These are phyloP conservation scores for Oryza punctata DNA, from an alignment of 176 grass and related monocot species.

Conservation along the genomic window DNA sequence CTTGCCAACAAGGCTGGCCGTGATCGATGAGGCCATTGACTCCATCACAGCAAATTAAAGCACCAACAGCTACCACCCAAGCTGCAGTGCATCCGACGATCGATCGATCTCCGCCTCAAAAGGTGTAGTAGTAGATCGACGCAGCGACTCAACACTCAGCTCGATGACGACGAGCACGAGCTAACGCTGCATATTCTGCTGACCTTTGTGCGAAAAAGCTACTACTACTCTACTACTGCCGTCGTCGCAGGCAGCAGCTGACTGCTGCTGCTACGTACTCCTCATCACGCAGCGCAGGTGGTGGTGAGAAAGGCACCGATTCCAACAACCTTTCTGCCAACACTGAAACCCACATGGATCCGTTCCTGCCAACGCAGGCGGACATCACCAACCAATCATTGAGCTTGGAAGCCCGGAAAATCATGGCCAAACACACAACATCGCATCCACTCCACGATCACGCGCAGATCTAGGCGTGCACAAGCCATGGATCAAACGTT, in stretches of 20 bases:
- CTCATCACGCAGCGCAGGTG: neutral
- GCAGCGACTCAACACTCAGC: neutral
- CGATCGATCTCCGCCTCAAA: neutral
- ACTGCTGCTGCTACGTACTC: neutral
- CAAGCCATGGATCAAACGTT: neutral
- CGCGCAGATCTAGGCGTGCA: slow-evolving; percentile 31
- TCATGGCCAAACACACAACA: neutral
- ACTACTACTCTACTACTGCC: neutral
- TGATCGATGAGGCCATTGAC: slow-evolving; percentile 40
- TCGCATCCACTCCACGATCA: slow-evolving; percentile 15
- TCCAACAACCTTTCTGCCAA: slow-evolving; percentile 49
- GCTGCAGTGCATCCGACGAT: neutral
- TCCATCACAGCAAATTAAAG: neutral
- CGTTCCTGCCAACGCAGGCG: slow-evolving; percentile 6
- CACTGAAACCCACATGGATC: slow-evolving; percentile 64
- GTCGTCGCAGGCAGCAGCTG: neutral
- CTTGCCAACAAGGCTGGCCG: neutral
- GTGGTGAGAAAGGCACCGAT: slow-evolving; percentile 22
- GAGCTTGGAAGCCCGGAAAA: slow-evolving; percentile 16
- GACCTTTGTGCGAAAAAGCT: slow-evolving; percentile 35
- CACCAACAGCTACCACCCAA: neutral
- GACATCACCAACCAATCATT: slow-evolving; percentile 64
- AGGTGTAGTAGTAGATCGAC: too few species aligned
- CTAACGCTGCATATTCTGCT: slow-evolving; percentile 32
- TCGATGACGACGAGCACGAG: neutral